A percentile compares a stretch with the other conserved stretches of the same genome.
Conservation (phyloP, 192 early-diverging fungal species). For the Chytriomyces hyalinus region DNA sequence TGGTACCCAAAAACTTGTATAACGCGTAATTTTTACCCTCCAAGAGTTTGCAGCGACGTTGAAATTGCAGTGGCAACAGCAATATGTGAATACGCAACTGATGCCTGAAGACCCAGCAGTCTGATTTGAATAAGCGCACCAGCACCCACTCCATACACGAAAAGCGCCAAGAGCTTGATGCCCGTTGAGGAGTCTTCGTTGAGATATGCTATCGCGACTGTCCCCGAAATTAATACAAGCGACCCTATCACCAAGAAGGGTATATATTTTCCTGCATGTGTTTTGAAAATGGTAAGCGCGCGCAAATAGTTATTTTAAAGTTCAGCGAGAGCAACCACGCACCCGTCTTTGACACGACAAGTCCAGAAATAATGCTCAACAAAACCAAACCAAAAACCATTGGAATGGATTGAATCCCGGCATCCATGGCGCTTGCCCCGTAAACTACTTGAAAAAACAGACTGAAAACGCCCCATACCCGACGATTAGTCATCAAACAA, state of each 20-base stretch:
- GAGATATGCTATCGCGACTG: constrained; percentile 59
- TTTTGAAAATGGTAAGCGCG: neutral
- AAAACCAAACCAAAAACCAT: constrained; percentile 79
- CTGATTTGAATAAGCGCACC: constrained; percentile 77
- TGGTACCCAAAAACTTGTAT: too few species aligned
- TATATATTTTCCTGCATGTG: constrained; percentile 48
- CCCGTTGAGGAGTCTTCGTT: constrained; percentile 53
- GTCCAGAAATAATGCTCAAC: neutral
- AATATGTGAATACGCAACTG: constrained; percentile 66
- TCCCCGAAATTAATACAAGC: constrained; percentile 63
- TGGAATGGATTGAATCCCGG: constrained; percentile 77
- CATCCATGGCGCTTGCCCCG: constrained; percentile 71
- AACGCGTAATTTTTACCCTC: constrained; percentile 58
- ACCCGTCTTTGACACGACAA: constrained; percentile 22
- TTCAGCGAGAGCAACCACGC: neutral
- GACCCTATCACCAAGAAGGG: constrained; percentile 68
- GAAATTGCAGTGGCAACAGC: constrained; percentile 74
- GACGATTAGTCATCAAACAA: constrained; percentile 43
- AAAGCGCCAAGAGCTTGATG: constrained; percentile 63
- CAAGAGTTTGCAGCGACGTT: constrained; percentile 69
- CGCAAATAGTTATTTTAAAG: neutral
- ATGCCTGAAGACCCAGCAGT: constrained; percentile 74
- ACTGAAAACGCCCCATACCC: neutral
- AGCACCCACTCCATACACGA: constrained; percentile 76
- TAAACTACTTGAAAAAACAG: constrained; percentile 64